Evolutionary conservation across 2,329 filamentous ascomycete genomes (phyloP).

Genomic region (Trichoderma cornu-damae): DNA sequence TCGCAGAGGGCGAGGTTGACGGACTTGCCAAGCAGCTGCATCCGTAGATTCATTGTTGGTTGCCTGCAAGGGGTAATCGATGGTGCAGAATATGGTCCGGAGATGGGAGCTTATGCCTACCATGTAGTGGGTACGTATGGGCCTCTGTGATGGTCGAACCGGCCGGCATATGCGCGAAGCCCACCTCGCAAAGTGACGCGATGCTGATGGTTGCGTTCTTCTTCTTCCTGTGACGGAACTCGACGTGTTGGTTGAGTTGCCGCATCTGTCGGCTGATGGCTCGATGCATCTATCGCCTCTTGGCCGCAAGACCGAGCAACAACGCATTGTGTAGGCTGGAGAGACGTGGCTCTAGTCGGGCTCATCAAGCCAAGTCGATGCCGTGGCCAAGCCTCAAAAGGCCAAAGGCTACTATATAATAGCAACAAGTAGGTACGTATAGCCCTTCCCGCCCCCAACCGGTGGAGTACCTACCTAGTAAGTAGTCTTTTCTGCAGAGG

Average conservation of each 20-base stretch:
- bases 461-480: no score
- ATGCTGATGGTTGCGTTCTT: background rate
- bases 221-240: background rate
- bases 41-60: background rate
- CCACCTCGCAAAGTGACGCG: background rate
- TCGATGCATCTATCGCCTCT: background rate
- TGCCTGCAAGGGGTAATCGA: background rate
- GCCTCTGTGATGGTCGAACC: background rate
- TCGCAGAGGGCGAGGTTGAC: background rate
- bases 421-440: no score
- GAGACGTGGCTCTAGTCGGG: background rate
- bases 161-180: background rate
- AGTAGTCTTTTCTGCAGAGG: background rate
- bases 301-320: background rate
- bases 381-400: background rate
- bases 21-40: background rate
- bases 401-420: no score
- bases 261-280: background rate
- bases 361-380: background rate
- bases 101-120: no score
- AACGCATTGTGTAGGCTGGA: no score
- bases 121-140: no score
- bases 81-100: background rate
- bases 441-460: no score
- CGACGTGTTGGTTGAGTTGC: background rate